Evolutionary conservation across 805 yeast genomes (phyloP), one percentile per base, ranked within the genome.

Genomic region (Yarrowia osloensis): DNA sequence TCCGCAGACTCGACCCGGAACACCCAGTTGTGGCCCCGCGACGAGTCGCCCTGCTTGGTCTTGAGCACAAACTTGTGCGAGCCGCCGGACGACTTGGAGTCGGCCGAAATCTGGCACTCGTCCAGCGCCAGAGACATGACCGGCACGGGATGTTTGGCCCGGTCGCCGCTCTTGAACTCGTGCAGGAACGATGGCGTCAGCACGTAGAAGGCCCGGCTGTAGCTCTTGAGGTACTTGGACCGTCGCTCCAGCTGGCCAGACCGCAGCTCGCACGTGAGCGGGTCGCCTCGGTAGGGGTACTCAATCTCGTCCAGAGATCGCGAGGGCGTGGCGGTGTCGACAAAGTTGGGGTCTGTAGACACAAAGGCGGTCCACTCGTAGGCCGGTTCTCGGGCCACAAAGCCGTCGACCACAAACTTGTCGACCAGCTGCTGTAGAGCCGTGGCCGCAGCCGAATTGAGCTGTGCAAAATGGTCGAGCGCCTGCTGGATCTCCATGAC

Each of bases 291-390:
- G 73, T 87, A 82, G 33, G 86, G 86, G 74, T 91, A 93, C 11
- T 75, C 74, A 62, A 92, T 83, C 68, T 88, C 90, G 55, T 82
- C 81, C 66, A 82, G 77, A 66, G 83, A 85, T 72, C 97, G 81
- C 78, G 84, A 82, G 69, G 89, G 88, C 55, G 86, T 75, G 59
- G 81, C 78, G 35, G 85, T 85, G 71, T 88, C 86, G 66, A 91
- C 82, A 73, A 91, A 90, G 75, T 88, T 86, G 50, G 84, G 79
- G 77, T 93, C 92, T 69, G 88, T 84, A 11, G 86, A 78, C 65
- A 93, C 84, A 70, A 91, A 95, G 37, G 90, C 84, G 69, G 89
- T 90, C 97, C 98, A 94, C 80, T 95, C 98, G 74, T 86, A 86
- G 40, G 85, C 81, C 13, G 97, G 87, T 68, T 89, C 92, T 74